Evolutionary conservation across 768 basidiomycete genomes (phyloP), one percentile per base, ranked within the genome.

Genomic region (Tricholoma terreum): DNA sequence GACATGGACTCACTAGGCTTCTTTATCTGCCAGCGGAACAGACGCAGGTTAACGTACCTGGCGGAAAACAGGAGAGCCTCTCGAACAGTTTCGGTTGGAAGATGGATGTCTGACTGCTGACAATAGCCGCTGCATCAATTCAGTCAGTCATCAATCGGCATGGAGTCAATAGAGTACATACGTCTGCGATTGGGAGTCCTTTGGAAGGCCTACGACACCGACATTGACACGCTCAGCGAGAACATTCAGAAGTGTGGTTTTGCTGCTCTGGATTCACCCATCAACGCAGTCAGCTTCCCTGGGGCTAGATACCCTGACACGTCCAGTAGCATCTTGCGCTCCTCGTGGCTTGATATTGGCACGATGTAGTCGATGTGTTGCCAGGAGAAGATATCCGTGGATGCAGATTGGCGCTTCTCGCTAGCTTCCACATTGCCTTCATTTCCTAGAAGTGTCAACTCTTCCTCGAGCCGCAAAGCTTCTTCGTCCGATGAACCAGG

Each of bases 101-200:
- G 78, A 71, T 94, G 93, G 0, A 85, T 87, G 62, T 92, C 91
- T 78, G 83, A 83, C 66, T 96, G 94, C 65, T 95, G 92, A 57
- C 87, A 90, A 65, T 93, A 94, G 0, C 90, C 92, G 50, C 85
- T 88, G 30, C 7, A 57, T 57, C 34, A 27, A 43, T 21, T 54
- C 9, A 55, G n/a, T n/a, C 17, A 34, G 52, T 21, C 15, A 54
- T 14, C n/a, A 24, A 15, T 21, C 49, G 34, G 21, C 17, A 19
- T 6, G 10, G n/a, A n/a, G 15, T 5, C 31, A 19, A 15, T 12
- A 34, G 38, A 12, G 15, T 1, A 63, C 69, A 19, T 50, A 75
- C 58, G 84, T 87, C 74, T 87, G 86, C 58, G 87, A 75, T 61
- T 81, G 79, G 63, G 86, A 89, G 61, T 88, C 81, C 0, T 68